These are phyloP conservation scores for Nepenthes gracilis DNA, from an alignment of 148 eudicot genomes.

Conservation along the genomic window DNA sequence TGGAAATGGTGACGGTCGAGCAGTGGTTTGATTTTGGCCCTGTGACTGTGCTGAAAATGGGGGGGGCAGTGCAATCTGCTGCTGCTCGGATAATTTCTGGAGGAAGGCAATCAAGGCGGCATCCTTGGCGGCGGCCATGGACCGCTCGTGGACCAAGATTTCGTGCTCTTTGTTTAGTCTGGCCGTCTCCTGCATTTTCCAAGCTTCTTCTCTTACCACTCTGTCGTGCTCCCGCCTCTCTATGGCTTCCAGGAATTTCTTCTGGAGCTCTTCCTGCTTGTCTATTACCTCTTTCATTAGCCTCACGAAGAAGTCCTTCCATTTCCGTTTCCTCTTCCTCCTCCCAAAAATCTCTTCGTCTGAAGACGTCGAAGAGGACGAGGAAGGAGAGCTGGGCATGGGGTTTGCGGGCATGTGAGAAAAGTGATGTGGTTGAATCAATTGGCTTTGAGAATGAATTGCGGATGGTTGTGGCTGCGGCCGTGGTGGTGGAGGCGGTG, in stretches of 20 bases:
- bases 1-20: not conserved
- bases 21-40: slow-evolving; percentile 6
- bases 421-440: no score
- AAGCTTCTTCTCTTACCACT: slow-evolving; percentile 59
- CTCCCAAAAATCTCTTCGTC: slow-evolving; percentile 56
- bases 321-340: slow-evolving; percentile 61
- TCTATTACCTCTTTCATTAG: slow-evolving; percentile 54
- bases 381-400: slow-evolving; percentile 19
- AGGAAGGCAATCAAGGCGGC: slow-evolving; percentile 57
- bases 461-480: not conserved
- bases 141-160: slow-evolving; percentile 54
- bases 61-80: slow-evolving; percentile 27
- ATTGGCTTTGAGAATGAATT: no score
- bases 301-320: slow-evolving; percentile 63
- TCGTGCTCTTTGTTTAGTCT: slow-evolving; percentile 60
- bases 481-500: not conserved
- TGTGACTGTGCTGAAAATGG: not conserved
- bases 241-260: slow-evolving; percentile 55
- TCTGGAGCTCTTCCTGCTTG: slow-evolving; percentile 71
- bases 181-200: slow-evolving; percentile 66
- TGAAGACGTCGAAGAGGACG: slow-evolving; percentile 72
- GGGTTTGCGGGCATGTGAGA: not conserved
- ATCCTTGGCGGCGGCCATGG: slow-evolving; percentile 71
- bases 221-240: slow-evolving; percentile 68
- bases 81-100: slow-evolving; percentile 60